These are phyloP conservation scores for Hylodesmum podocarpum DNA, from an alignment of 306 rosid species.

Conservation along the genomic window DNA sequence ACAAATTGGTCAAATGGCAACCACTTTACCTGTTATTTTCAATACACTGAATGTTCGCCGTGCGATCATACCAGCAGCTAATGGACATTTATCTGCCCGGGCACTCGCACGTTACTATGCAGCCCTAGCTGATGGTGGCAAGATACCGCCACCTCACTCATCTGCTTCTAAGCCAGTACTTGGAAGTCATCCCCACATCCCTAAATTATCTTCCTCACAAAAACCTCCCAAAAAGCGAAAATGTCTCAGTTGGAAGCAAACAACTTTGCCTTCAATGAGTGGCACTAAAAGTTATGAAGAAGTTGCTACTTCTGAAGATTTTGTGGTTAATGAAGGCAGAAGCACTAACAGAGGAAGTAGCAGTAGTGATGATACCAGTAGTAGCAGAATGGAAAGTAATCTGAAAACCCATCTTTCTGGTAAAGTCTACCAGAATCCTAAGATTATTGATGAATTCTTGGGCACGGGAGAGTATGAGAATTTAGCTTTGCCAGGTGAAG, in stretches of 20 bases:
- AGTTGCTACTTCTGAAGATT: slow-evolving; percentile 22
- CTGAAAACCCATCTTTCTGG: slow-evolving; percentile 15
- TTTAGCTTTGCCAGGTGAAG: slow-evolving; percentile 49
- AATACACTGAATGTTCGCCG: slow-evolving; percentile 79
- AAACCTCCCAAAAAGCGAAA: slow-evolving; percentile 41
- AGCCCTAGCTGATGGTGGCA: slow-evolving; percentile 79
- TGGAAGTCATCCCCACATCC: slow-evolving; percentile 88
- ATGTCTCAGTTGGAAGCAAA: slow-evolving; percentile 37
- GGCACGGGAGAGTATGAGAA: slow-evolving; percentile 67
- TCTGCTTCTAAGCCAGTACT: slow-evolving; percentile 68
- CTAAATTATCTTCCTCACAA: slow-evolving; percentile 57
- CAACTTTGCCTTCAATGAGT: slow-evolving; percentile 20
- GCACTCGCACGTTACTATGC: slow-evolving; percentile 98
- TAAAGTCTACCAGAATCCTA: slow-evolving; percentile 60
- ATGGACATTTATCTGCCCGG: slow-evolving; percentile 93
- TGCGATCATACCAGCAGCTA: slow-evolving; percentile 91
- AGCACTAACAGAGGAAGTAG: slow-evolving; percentile 25
- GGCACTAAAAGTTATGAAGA: slow-evolving; percentile 15
- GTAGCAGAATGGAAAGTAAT: slow-evolving; percentile 25
- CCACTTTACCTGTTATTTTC: slow-evolving; percentile 55
- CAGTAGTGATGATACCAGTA: slow-evolving; percentile 28
- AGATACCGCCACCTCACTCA: slow-evolving; percentile 79
- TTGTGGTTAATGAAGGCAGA: slow-evolving; percentile 22
- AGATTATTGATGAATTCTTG: slow-evolving; percentile 76
- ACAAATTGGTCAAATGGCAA: slow-evolving; percentile 48